Evolutionary conservation across 208 protist genomes (phyloP).

Genomic region (Entamoeba histolytica): DNA sequence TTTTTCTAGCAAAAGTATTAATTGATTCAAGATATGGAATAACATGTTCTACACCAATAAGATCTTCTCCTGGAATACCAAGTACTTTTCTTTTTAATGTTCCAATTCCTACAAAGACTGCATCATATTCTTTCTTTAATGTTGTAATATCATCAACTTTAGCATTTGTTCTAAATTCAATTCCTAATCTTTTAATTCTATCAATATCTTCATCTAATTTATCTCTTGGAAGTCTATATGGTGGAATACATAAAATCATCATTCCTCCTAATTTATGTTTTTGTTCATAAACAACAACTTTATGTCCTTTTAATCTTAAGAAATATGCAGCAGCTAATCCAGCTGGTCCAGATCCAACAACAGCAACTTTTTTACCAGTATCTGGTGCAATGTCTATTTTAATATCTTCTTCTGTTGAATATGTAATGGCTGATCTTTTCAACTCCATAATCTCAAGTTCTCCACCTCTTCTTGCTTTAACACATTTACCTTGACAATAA

Average conservation of each 20-base stretch:
- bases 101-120: neutral
- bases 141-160: neutral
- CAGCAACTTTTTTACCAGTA: neutral
- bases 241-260: conserved; percentile 46
- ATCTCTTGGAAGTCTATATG: conserved; percentile 51
- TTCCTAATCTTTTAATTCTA: neutral
- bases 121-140: neutral
- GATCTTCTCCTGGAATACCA: neutral
- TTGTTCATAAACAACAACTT: conserved; percentile 59
- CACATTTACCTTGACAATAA: too few relatives aligned
- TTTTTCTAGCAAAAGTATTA: neutral
- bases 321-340: conserved; percentile 53
- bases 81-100: neutral
- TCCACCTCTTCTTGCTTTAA: too few relatives aligned
- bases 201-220: conserved; percentile 51
- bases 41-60: neutral
- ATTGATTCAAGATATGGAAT: neutral
- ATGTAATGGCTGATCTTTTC: too few relatives aligned
- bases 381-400: too few relatives aligned
- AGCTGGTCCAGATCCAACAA: conserved; percentile 51
- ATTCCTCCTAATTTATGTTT: conserved; percentile 49
- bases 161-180: neutral
- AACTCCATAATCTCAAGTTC: too few relatives aligned
- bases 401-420: too few relatives aligned
- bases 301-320: conserved; percentile 52